phyloP scores from a whole-genome alignment of 371 early-diverging fungal species.

The Syncephalis plumigaleata region DNA sequence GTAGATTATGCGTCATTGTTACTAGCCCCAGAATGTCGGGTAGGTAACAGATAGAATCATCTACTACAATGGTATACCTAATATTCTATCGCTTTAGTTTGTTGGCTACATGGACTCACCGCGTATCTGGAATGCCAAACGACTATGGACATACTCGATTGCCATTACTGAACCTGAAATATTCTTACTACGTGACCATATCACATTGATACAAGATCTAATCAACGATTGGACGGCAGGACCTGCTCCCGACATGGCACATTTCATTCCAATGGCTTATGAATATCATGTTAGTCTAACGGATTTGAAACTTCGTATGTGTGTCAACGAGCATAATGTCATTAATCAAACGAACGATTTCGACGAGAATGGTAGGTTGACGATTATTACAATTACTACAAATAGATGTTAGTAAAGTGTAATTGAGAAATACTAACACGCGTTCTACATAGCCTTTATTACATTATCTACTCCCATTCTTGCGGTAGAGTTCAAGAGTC shows the following conservation, averaged over 20 bases:
- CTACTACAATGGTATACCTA: neutral
- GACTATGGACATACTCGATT: slow-evolving; percentile 42
- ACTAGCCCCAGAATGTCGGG: slow-evolving; percentile 26
- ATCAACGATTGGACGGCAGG: slow-evolving; percentile 52
- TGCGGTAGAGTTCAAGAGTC: too few species aligned
- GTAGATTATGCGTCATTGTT: slow-evolving; percentile 51
- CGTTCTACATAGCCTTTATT: too few species aligned
- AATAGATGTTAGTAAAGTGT: too few species aligned
- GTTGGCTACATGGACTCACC: slow-evolving; percentile 40
- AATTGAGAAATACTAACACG: too few species aligned
- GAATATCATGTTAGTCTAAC: slow-evolving; percentile 26
- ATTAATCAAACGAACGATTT: slow-evolving; percentile 58
- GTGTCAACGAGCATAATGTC: slow-evolving; percentile 68
- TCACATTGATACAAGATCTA: slow-evolving; percentile 59
- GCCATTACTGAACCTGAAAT: slow-evolving; percentile 20
- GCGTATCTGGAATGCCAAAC: slow-evolving; percentile 55
- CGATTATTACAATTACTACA: neutral
- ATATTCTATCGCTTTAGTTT: slow-evolving; percentile 17
- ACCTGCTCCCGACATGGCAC: slow-evolving; percentile 27
- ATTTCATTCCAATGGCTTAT: slow-evolving; percentile 58
- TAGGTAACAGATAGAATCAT: slow-evolving; percentile 8
- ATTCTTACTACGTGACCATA: slow-evolving; percentile 63
- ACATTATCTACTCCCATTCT: too few species aligned
- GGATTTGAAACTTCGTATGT: slow-evolving; percentile 37
- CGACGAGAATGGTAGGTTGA: slow-evolving; percentile 53